Percentiles rank a stretch among this genome's conserved stretches.
Conservation (phyloP, 1,139 yeast genomes). For the Lodderomyces parapsilosis region DNA sequence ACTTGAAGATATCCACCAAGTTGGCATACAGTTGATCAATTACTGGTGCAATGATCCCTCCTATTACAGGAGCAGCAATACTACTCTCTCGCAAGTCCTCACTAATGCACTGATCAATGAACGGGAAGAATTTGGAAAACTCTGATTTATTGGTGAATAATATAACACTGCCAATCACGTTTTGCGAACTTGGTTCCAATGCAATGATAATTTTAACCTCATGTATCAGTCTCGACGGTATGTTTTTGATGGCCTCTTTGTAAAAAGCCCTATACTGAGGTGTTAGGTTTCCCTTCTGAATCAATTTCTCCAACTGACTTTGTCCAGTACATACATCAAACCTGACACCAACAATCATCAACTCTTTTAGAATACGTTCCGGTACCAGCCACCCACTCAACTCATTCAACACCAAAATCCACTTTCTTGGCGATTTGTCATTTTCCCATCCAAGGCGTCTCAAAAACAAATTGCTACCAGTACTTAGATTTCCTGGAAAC, state of each 20-base stretch:
- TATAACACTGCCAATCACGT: constrained; percentile 55
- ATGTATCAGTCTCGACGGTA: constrained; percentile 18
- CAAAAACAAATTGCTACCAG: constrained; percentile 31
- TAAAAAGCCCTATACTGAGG: constrained; percentile 19
- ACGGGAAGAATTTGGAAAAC: constrained; percentile 53
- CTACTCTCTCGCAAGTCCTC: background rate
- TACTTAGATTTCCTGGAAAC: constrained; percentile 35
- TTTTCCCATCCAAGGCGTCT: constrained; percentile 39
- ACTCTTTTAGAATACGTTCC: constrained; percentile 52
- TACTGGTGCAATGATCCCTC: constrained; percentile 58
- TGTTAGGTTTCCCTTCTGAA: constrained; percentile 18
- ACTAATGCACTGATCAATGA: constrained; percentile 34
- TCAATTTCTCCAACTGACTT: constrained; percentile 36
- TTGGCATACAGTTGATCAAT: constrained; percentile 57
- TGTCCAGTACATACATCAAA: constrained; percentile 53
- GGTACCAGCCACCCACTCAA: constrained; percentile 53
- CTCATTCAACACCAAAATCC: constrained; percentile 38
- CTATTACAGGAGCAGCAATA: constrained; percentile 27
- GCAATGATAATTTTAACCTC: constrained; percentile 55
- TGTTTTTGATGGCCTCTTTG: constrained; percentile 24
- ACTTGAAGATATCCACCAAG: constrained; percentile 53
- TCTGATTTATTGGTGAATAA: constrained; percentile 50
- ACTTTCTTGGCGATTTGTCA: constrained; percentile 20
- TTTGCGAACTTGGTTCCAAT: constrained; percentile 53
- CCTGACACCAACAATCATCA: constrained; percentile 59